Base-by-base conservation (phyloP, 495 filamentous ascomycete species). In the Xylaria flabelliformis region DNA sequence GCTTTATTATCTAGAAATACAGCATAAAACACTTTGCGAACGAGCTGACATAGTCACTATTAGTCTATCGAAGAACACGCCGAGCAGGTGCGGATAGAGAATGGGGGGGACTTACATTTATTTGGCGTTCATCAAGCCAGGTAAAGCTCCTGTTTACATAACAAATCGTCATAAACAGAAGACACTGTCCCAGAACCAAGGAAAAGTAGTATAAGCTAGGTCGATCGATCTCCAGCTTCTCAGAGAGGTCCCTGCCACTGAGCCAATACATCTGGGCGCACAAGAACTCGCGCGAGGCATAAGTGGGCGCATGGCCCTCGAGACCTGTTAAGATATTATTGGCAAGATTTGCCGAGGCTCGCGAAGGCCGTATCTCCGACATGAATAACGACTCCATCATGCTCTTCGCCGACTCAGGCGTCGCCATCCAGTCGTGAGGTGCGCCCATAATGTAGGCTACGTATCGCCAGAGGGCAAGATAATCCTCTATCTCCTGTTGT, bases 401-500 rank as follows among this genome's bases (percentile, higher is more conserved):
- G 0, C 83, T 82, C 72, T 84, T 87, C 0, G 90, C 90, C 36
- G 83, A 84, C 12, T 80, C 80, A 0, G 88, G 83, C 26, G 81
- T 88, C 24, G 82, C 81, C 68, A 94, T 88, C 42, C 77, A 80
- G 44, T 88, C 83, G 0, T 86, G 88, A 1, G 91, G 91, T 4
- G 88, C 88, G 1, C 91, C 93, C 78, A 94, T 85, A 56, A 94
- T 87, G 74, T 92, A 84, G 0, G 88, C 91, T 24, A 94, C 86
- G 39, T 92, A 89, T 0, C 92, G 86, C 93, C 93, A 95, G 0
- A 95, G 81, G 0, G 92, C 91, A 64, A 93, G 83, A 73, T 93
- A 95, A 71, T 94, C 91, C 3, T 70, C 72, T 29, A 87, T 88
- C 73, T 95, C 93, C 41, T 87, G 85, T n/a, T 86, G 62, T 0